Percentiles rank a stretch among this genome's conserved stretches.
phyloP scores from a whole-genome alignment of 2,329 filamentous ascomycete genomes.

The Diaporthe amygdali region DNA sequence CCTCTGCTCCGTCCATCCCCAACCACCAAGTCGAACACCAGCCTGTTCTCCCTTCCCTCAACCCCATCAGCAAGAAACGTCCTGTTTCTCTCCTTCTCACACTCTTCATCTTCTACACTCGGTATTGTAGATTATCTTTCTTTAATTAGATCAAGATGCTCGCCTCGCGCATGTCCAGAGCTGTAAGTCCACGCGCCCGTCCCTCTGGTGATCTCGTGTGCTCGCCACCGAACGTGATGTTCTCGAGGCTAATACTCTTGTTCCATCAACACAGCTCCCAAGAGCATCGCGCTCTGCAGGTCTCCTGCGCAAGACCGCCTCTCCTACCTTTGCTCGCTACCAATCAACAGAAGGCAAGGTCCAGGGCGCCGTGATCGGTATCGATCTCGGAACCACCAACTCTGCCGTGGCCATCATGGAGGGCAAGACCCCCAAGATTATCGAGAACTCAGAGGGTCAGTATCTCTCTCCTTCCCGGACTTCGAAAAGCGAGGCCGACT shows the following conservation, averaged over 20 bases:
- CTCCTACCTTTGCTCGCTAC: conserved; percentile 77
- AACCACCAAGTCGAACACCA: conserved; percentile 28
- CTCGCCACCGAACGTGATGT: background rate
- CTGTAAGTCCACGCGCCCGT: conserved; percentile 60
- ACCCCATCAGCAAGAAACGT: conserved; percentile 29
- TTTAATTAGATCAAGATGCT: conserved; percentile 64
- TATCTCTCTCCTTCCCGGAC: background rate
- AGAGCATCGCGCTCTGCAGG: conserved; percentile 75
- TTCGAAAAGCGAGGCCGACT: conserved; percentile 1
- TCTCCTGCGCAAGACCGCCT: conserved; percentile 71
- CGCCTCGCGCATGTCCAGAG: conserved; percentile 73
- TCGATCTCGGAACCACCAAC: conserved; percentile 98
- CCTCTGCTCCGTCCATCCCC: conserved; percentile 6
- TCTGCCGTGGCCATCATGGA: conserved; percentile 98
- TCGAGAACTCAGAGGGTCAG: conserved; percentile 94
- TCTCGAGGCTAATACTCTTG: conserved; percentile 24
- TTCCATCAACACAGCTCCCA: conserved; percentile 66
- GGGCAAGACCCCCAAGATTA: conserved; percentile 93
- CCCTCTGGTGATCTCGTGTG: background rate
- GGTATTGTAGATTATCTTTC: conserved; percentile 39
- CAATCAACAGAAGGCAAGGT: conserved; percentile 86
- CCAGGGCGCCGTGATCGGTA: conserved; percentile 95
- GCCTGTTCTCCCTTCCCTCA: conserved; percentile 28
- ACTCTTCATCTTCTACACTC: conserved; percentile 38
- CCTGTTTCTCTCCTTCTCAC: conserved; percentile 38